Percentiles rank a stretch among this genome's conserved stretches.
phyloP scores from a whole-genome alignment of 2,329 filamentous ascomycete species.

The Aspergillus pseudonomiae region DNA sequence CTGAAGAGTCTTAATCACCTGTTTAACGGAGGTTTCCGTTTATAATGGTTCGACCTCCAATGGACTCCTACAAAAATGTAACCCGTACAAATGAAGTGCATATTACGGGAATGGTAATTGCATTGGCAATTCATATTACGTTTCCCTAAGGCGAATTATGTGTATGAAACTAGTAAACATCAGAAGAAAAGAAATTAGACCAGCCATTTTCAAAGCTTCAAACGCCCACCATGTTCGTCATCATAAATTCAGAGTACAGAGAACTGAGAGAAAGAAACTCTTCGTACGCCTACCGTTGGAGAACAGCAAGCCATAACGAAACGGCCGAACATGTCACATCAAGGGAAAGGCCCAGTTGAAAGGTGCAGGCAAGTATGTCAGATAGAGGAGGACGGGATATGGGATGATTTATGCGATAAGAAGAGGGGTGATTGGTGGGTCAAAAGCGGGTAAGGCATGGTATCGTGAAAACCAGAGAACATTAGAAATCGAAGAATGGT shows the following conservation, averaged over 20 bases:
- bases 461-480: constrained; percentile 1
- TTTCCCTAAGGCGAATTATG: neutral
- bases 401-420: neutral
- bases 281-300: constrained; percentile 31
- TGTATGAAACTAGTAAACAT: constrained; percentile 28
- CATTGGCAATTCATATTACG: neutral
- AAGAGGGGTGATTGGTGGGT: neutral
- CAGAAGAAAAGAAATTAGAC: constrained; percentile 25
- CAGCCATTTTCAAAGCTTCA: constrained; percentile 29
- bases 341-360: neutral
- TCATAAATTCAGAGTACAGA: constrained; percentile 33
- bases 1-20: neutral
- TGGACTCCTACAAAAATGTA: neutral
- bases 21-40: neutral
- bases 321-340: constrained; percentile 7
- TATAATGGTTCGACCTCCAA: neutral
- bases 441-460: constrained; percentile 1
- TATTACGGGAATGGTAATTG: neutral
- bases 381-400: neutral
- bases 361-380: neutral
- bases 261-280: constrained; percentile 28
- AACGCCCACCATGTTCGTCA: constrained; percentile 29
- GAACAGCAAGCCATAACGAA: constrained; percentile 5
- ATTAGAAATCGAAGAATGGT: constrained; percentile 2
- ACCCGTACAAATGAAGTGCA: neutral